Base-by-base conservation (phyloP, 2,329 filamentous ascomycete genomes). In the Trichoderma breve region DNA sequence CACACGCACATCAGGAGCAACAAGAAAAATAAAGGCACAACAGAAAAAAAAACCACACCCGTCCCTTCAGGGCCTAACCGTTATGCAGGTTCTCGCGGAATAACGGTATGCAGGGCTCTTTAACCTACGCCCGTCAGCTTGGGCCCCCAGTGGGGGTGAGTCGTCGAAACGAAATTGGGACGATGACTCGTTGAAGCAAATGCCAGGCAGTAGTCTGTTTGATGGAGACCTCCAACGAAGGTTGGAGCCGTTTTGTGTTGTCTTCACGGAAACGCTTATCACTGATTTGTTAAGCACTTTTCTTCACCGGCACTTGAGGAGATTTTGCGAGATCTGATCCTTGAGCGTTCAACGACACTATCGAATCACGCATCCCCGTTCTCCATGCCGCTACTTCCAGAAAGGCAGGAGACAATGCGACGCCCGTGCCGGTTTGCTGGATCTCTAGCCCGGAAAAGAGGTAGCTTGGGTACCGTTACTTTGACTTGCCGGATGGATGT, bases 61-160 rank as follows among this genome's bases (percentile, higher is more conserved):
- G 30, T 60, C 28, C 32, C 9, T 67, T 58, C 24, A 67, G 24
- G 51, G 64, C 47, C 64, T 58, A 9, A 62, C 21, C 21, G 11
- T 11, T 26, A 47, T 32, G 36, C 26, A 43, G 53, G 24, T 30
- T 30, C 32, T 67, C 12, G 26, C 24, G n/a, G 53, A 32, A 26
- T n/a, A 34, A 39, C 51, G 24, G 30, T 26, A 28, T 68, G 53
- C 65, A 68, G 65, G 65, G 65, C 65, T 68, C 51, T 30, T 30
- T 60, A 9, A 34, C 57, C 57, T 60, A 68, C 53, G 53, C 55
- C 66, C 55, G 55, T 51, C 55, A 51, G 55, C 55, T 26, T n/a
- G 39, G 24, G 11, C n/a, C 28, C 11, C 5, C 32, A 21, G 51
- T 57, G 64, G 64, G 64, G 51, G 64, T 21, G 24, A 53, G 11